These are phyloP conservation scores for Leccinum broughii DNA, from an alignment of 768 basidiomycete genomes.

Conservation along the genomic window DNA sequence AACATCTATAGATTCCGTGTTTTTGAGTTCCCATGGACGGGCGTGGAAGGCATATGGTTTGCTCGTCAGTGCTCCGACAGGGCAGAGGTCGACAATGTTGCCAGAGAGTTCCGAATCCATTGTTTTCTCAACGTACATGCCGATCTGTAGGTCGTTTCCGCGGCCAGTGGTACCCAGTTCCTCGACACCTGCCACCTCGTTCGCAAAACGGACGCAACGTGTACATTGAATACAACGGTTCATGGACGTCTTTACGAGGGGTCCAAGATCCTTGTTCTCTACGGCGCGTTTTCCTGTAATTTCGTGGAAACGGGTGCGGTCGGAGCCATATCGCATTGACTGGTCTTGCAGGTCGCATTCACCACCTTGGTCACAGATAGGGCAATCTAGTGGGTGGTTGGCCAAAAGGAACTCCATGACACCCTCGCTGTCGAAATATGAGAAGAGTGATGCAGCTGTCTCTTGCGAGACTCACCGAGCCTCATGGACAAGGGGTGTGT, in stretches of 20 bases:
- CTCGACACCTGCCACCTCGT: slow-evolving; percentile 98
- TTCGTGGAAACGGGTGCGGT: slow-evolving; percentile 98
- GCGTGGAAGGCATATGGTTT: slow-evolving; percentile 99
- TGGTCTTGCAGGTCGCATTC: slow-evolving; percentile 99
- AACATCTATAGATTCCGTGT: slow-evolving; percentile 95
- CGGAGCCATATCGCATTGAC: slow-evolving; percentile 98
- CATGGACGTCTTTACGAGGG: slow-evolving; percentile 98
- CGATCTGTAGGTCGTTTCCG: slow-evolving; percentile 98
- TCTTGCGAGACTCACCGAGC: slow-evolving; percentile 55
- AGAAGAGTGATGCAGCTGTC: slow-evolving; percentile 3
- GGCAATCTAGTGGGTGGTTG: slow-evolving; percentile 98
- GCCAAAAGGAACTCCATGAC: slow-evolving; percentile 99
- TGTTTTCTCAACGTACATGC: slow-evolving; percentile 96
- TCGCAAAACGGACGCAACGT: slow-evolving; percentile 97
- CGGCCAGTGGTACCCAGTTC: slow-evolving; percentile 96
- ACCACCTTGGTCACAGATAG: slow-evolving; percentile 98
- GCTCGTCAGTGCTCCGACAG: slow-evolving; percentile 96
- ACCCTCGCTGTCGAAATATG: slow-evolving; percentile 64
- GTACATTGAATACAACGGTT: slow-evolving; percentile 99
- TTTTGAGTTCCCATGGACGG: slow-evolving; percentile 98
- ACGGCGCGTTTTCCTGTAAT: slow-evolving; percentile 97
- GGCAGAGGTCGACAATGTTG: slow-evolving; percentile 96
- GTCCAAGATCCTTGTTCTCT: slow-evolving; percentile 97
- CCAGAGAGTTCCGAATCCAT: slow-evolving; percentile 98
- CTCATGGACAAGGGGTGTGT: slow-evolving; percentile 88